Conservation (phyloP, 169 alveolate species). For the Neospora caninum region DNA sequence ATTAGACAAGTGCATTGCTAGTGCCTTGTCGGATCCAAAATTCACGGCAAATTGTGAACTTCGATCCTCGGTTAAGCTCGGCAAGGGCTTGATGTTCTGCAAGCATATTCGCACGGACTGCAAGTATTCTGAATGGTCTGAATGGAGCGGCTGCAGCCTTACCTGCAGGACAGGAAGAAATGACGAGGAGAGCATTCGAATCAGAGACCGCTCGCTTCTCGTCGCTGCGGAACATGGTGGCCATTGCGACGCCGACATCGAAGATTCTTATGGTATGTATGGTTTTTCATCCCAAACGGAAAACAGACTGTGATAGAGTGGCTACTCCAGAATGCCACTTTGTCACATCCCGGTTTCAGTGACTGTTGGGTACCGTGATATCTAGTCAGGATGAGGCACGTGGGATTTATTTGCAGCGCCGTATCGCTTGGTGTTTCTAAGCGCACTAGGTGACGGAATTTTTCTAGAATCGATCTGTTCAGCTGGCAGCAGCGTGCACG, state of each 20-base stretch:
- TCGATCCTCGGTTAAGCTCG: not conserved
- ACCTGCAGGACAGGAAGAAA: not conserved
- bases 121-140: not conserved
- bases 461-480: too few relatives aligned
- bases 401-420: too few relatives aligned
- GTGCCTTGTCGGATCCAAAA: not conserved
- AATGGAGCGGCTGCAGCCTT: not conserved
- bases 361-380: too few relatives aligned
- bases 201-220: not conserved
- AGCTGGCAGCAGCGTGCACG: too few relatives aligned
- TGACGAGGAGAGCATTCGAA: not conserved
- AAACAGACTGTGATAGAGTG: not conserved
- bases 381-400: too few relatives aligned
- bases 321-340: too few relatives aligned
- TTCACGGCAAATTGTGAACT: slow-evolving; percentile 8
- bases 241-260: not conserved
- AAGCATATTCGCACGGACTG: not conserved
- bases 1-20: not conserved
- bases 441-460: too few relatives aligned
- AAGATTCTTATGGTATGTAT: not conserved
- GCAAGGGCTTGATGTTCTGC: slow-evolving; percentile 27
- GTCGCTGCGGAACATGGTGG: not conserved
- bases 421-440: too few relatives aligned
- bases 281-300: not conserved
- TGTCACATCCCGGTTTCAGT: too few relatives aligned